A percentile compares a stretch with the other conserved stretches of the same genome.
Conservation (phyloP, 805 yeast genomes). For the Cyberlindnera japonica region DNA sequence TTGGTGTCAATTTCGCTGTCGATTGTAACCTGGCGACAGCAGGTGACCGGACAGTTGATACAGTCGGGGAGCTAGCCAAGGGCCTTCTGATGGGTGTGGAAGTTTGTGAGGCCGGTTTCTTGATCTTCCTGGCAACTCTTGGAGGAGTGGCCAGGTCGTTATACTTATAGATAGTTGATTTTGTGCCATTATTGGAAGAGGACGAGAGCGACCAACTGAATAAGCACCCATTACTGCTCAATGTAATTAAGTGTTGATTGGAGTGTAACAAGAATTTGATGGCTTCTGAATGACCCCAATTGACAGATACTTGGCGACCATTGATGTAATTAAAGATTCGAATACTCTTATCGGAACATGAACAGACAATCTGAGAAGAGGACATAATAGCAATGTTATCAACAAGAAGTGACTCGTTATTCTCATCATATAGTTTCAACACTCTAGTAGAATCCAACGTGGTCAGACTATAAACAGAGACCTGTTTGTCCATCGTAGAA, state of each 20-base stretch:
- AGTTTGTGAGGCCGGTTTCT: constrained; percentile 14
- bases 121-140: constrained; percentile 27
- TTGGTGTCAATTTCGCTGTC: constrained; percentile 24
- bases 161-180: constrained; percentile 18
- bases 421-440: constrained; percentile 40
- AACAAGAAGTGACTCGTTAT: constrained; percentile 41
- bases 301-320: constrained; percentile 45
- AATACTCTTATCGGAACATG: constrained; percentile 57
- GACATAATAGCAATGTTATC: constrained; percentile 39
- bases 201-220: constrained; percentile 41
- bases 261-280: constrained; percentile 34
- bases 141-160: constrained; percentile 22
- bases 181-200: neutral
- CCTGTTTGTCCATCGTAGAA: constrained; percentile 48
- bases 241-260: constrained; percentile 34
- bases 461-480: constrained; percentile 37
- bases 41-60: constrained; percentile 14
- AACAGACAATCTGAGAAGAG: constrained; percentile 33
- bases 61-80: constrained; percentile 3
- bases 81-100: constrained; percentile 18
- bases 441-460: constrained; percentile 33
- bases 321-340: constrained; percentile 42
- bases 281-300: constrained; percentile 60
- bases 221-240: constrained; percentile 52
- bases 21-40: constrained; percentile 16